phyloP scores from a whole-genome alignment of 805 yeast species.

The Wickerhamomyces queroliae region DNA sequence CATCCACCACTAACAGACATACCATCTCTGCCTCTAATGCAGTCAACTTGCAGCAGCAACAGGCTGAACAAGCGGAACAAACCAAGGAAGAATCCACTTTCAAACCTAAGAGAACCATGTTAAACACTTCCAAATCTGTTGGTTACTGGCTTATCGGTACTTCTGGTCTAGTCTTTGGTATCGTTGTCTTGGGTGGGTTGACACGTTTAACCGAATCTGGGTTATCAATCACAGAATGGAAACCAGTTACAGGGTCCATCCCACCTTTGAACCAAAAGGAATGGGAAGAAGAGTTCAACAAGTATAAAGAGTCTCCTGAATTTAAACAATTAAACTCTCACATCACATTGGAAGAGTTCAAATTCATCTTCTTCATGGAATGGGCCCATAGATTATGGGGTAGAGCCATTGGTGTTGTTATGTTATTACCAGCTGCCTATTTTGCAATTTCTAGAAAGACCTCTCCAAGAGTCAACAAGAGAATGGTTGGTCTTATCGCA shows the following conservation, averaged over 20 bases:
- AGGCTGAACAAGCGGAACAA: not conserved
- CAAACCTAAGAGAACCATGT: constrained; percentile 11
- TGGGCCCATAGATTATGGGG: constrained; percentile 96
- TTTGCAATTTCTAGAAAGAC: constrained; percentile 65
- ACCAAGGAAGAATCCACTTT: not conserved
- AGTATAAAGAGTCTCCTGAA: constrained; percentile 86
- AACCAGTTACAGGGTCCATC: constrained; percentile 90
- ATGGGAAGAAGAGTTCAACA: constrained; percentile 81
- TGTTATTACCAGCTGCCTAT: constrained; percentile 81
- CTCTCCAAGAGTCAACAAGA: constrained; percentile 57
- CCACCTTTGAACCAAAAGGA: constrained; percentile 81
- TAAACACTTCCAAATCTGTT: constrained; percentile 42
- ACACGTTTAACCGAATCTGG: constrained; percentile 96
- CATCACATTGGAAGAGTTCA: constrained; percentile 85
- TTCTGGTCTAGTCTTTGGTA: constrained; percentile 86
- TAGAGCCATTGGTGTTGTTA: constrained; percentile 78
- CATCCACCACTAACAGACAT: not conserved
- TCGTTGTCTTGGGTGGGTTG: constrained; percentile 93
- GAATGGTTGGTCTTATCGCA: constrained; percentile 66
- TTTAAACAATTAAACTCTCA: constrained; percentile 85
- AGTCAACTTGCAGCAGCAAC: not conserved
- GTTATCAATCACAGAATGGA: constrained; percentile 95
- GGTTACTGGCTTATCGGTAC: constrained; percentile 89
- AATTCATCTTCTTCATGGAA: constrained; percentile 94
- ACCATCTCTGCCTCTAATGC: not conserved